Percentiles rank a stretch among this genome's conserved stretches.
These are phyloP conservation scores for Ilyonectria robusta DNA, from an alignment of 2,329 filamentous ascomycete species.

Conservation along the genomic window DNA sequence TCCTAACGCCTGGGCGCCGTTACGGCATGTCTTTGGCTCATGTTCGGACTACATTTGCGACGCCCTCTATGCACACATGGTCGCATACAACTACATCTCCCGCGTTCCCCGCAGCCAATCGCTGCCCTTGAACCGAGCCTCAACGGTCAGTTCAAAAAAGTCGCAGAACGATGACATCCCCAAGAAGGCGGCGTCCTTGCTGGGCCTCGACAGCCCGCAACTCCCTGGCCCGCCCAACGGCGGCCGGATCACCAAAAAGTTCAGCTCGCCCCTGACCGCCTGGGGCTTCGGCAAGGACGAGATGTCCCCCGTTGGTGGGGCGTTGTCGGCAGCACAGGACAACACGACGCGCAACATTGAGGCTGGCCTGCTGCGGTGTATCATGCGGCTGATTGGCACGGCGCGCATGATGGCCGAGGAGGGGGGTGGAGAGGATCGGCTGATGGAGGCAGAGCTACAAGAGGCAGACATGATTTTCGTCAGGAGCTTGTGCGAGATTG, in stretches of 20 bases:
- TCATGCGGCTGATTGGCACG: conserved; percentile 65
- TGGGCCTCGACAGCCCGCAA: conserved; percentile 59
- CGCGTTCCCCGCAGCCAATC: conserved; percentile 47
- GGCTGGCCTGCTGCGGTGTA: conserved; percentile 64
- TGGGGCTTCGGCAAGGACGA: conserved; percentile 48
- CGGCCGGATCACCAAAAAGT: conserved; percentile 44
- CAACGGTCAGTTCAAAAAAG: conserved; percentile 37
- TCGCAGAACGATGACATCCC: conserved; percentile 57
- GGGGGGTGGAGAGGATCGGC: conserved; percentile 47
- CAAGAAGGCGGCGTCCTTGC: conserved; percentile 66
- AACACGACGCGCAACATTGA: conserved; percentile 61
- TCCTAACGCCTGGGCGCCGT: conserved; percentile 58
- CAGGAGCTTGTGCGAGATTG: conserved; percentile 60
- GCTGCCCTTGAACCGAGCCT: conserved; percentile 30
- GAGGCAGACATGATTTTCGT: conserved; percentile 57
- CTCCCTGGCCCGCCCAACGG: conserved; percentile 36
- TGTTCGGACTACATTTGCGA: conserved; percentile 71
- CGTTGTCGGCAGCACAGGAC: conserved; percentile 47
- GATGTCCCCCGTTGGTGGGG: conserved; percentile 31
- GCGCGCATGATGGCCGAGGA: conserved; percentile 56
- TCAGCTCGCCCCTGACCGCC: conserved; percentile 45
- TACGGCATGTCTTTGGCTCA: conserved; percentile 67
- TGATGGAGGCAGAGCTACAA: conserved; percentile 49
- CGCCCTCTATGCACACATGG: conserved; percentile 70
- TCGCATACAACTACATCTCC: conserved; percentile 72